Conservation (phyloP, 768 basidiomycete genomes). For the Suillus spraguei region DNA sequence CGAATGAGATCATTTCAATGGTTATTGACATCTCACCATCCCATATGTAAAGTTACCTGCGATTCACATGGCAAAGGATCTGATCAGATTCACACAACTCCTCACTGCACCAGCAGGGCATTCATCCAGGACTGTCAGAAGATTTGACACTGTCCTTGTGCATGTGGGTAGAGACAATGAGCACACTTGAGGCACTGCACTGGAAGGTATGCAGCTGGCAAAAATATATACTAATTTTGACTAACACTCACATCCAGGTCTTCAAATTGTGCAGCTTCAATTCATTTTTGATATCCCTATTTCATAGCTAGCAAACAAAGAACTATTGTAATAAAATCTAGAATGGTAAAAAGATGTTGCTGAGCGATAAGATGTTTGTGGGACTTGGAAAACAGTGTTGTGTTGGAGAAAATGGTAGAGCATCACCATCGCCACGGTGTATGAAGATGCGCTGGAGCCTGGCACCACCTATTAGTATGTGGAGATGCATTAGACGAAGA, state of each 20-base stretch:
- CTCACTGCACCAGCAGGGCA: neutral
- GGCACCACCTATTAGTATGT: no score
- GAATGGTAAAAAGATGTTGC: no score
- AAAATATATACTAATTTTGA: neutral
- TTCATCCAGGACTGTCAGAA: neutral
- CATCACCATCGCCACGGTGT: no score
- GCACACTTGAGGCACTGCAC: neutral
- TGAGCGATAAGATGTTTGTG: no score
- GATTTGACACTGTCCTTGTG: neutral
- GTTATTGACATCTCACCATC: neutral
- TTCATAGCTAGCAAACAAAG: no score
- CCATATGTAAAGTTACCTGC: neutral
- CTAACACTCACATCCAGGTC: neutral
- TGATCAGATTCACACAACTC: neutral
- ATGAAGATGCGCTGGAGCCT: no score
- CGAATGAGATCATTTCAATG: neutral
- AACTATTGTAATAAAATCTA: no score
- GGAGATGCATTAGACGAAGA: no score
- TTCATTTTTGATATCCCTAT: constrained; percentile 18
- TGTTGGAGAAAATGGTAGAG: no score
- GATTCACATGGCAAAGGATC: neutral
- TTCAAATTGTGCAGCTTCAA: constrained; percentile 15
- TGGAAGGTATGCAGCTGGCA: neutral
- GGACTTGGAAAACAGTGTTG: no score
- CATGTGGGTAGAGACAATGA: neutral